Percentiles rank a stretch among this genome's conserved stretches.
Conservation (phyloP, 1,139 yeast species). For the Cylindricascospora bacillispora region DNA sequence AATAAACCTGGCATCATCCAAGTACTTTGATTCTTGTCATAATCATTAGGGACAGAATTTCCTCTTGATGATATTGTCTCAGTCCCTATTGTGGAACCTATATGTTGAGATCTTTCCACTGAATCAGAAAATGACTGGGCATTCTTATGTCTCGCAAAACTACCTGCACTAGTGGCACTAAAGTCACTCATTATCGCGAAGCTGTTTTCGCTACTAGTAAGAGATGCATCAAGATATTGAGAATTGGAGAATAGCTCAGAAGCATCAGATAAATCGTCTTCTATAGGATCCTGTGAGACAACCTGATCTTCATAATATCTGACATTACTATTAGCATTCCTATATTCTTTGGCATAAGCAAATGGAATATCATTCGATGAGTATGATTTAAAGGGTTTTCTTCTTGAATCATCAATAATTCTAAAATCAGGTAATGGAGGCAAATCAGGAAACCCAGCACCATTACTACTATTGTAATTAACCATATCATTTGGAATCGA, state of each 20-base stretch:
- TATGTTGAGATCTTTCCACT: slow-evolving; percentile 17
- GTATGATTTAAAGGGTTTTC: slow-evolving; percentile 15
- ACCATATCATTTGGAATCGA: background rate
- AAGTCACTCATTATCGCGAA: slow-evolving; percentile 42
- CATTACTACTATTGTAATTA: slow-evolving; percentile 1
- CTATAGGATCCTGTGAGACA: no score
- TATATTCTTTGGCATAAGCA: no score
- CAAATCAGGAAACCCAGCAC: slow-evolving; percentile 11
- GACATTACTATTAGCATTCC: no score
- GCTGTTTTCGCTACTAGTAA: slow-evolving; percentile 25
- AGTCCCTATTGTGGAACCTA: slow-evolving; percentile 2
- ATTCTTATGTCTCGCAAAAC: slow-evolving; percentile 58
- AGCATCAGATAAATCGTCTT: slow-evolving; percentile 6
- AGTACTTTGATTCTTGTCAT: slow-evolving; percentile 6
- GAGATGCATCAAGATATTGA: slow-evolving; percentile 20
- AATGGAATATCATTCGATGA: slow-evolving; percentile 22
- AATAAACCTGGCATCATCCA: slow-evolving; percentile 19
- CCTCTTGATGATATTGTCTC: background rate
- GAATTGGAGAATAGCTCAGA: slow-evolving; percentile 20
- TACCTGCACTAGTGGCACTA: slow-evolving; percentile 86
- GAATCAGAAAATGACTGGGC: slow-evolving; percentile 31
- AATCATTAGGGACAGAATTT: slow-evolving; percentile 1
- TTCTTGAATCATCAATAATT: slow-evolving; percentile 1
- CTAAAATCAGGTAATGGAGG: slow-evolving; percentile 17
- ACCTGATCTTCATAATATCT: no score